Evolutionary conservation across 768 basidiomycete species (phyloP).

Genomic region (Lepiota subincarnata): DNA sequence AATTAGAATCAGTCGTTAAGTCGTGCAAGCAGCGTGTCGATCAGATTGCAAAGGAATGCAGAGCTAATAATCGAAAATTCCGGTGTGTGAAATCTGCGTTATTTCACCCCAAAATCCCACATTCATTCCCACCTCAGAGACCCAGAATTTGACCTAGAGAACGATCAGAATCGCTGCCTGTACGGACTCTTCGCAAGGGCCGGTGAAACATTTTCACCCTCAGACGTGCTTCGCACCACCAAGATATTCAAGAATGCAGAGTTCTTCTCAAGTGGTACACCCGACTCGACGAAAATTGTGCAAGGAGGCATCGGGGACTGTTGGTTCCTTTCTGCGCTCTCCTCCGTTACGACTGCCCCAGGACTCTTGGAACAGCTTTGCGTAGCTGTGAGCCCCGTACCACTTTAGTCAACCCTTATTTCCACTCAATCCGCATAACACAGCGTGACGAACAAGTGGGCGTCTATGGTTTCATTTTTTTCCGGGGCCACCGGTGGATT

Average conservation of each 20-base stretch:
- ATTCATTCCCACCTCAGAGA: conserved; percentile 32
- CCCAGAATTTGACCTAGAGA: conserved; percentile 57
- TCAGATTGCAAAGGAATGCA: conserved; percentile 41
- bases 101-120: not conserved
- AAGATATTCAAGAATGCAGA: conserved; percentile 48
- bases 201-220: conserved; percentile 15
- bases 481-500: conserved; percentile 40
- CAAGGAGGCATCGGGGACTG: conserved; percentile 49
- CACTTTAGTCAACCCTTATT: not conserved
- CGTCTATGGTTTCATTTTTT: conserved; percentile 52
- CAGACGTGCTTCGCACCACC: conserved; percentile 36
- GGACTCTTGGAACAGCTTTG: conserved; percentile 47
- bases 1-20: conserved; percentile 42
- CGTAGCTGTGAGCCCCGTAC: conserved; percentile 28
- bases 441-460: conserved; percentile 43
- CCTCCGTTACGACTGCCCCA: conserved; percentile 36
- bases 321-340: conserved; percentile 51
- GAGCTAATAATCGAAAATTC: conserved; percentile 45
- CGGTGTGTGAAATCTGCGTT: conserved; percentile 29
- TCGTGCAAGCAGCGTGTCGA: conserved; percentile 42
- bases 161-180: conserved; percentile 45
- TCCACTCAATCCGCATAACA: not conserved
- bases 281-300: conserved; percentile 38
- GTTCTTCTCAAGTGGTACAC: conserved; percentile 42
- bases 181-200: conserved; percentile 19